Conservation (phyloP, 768 basidiomycete genomes). For the Cystofilobasidium ferigula region DNA sequence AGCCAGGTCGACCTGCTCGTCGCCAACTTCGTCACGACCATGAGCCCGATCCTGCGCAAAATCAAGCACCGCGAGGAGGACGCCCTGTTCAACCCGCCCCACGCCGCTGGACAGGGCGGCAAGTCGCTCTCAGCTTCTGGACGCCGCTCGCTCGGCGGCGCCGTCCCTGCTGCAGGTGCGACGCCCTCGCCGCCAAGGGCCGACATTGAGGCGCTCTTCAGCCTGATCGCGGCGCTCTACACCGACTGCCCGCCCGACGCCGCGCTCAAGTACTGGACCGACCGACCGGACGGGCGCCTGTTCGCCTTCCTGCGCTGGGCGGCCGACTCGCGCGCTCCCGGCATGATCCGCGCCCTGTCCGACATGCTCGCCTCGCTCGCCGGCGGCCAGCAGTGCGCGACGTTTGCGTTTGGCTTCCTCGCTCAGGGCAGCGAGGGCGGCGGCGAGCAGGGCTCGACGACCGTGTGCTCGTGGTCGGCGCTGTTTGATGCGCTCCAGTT, state of each 20-base stretch:
- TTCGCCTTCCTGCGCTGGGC: conserved; percentile 81
- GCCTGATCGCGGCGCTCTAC: conserved; percentile 72
- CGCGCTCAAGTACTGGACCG: conserved; percentile 75
- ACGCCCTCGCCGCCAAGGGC: conserved; percentile 50
- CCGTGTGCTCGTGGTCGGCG: conserved; percentile 63
- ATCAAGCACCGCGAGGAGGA: conserved; percentile 88
- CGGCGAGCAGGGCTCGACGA: conserved; percentile 36
- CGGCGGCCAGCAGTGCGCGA: conserved; percentile 72
- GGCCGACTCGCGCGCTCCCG: conserved; percentile 58
- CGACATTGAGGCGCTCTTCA: conserved; percentile 73
- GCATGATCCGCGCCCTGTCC: conserved; percentile 67
- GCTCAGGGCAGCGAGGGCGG: conserved; percentile 48
- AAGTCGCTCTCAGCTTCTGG: conserved; percentile 42
- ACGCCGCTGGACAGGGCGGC: conserved; percentile 46
- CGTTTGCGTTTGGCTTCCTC: conserved; percentile 79
- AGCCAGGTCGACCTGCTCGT: conserved; percentile 60
- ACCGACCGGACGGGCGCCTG: conserved; percentile 46
- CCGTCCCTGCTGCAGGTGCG: neutral
- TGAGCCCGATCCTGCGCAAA: conserved; percentile 35
- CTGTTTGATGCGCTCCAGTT: conserved; percentile 66
- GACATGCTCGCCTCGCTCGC: conserved; percentile 80
- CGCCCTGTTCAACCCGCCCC: conserved; percentile 52
- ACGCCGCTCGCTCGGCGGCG: conserved; percentile 8
- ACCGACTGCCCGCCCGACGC: conserved; percentile 59
- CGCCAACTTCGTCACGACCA: conserved; percentile 43